Conservation (phyloP, 163 green algal species). For the Smithsoniella earleae region DNA sequence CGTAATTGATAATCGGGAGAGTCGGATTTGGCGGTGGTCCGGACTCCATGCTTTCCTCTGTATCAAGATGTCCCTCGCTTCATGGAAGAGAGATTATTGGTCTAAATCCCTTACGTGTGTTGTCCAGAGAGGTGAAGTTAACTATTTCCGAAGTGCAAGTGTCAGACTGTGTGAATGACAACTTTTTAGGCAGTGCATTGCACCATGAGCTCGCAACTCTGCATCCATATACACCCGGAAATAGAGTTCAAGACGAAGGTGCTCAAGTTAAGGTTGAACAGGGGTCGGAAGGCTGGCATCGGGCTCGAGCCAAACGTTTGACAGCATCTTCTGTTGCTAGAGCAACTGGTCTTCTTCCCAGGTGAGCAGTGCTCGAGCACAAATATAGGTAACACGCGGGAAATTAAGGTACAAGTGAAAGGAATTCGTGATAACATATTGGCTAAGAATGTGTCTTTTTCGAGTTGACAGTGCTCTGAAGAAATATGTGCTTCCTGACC, state of each 20-base stretch:
- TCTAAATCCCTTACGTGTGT: background rate
- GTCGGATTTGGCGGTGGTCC: no score
- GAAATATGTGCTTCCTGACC: background rate
- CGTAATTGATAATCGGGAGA: no score
- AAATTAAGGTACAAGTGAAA: no score
- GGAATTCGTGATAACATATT: no score
- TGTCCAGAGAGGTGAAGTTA: background rate
- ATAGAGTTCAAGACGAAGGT: background rate
- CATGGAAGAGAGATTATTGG: background rate
- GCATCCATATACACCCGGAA: background rate
- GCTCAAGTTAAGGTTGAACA: slow-evolving; percentile 7
- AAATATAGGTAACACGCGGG: no score
- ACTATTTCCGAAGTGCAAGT: background rate
- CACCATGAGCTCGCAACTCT: background rate
- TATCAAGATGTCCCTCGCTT: no score
- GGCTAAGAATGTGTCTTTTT: background rate
- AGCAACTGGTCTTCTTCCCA: slow-evolving; percentile 6
- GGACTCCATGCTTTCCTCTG: no score
- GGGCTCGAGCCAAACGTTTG: background rate
- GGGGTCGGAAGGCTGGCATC: background rate
- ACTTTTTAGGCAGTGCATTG: background rate
- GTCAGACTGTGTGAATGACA: background rate
- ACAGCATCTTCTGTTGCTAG: background rate
- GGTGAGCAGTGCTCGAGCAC: background rate
- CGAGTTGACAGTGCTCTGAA: background rate